Percentiles rank a stretch among this genome's conserved stretches.
These are phyloP conservation scores for Apiotrichum veenhuisii DNA, from an alignment of 1,284 basidiomycete genomes.

Conservation along the genomic window DNA sequence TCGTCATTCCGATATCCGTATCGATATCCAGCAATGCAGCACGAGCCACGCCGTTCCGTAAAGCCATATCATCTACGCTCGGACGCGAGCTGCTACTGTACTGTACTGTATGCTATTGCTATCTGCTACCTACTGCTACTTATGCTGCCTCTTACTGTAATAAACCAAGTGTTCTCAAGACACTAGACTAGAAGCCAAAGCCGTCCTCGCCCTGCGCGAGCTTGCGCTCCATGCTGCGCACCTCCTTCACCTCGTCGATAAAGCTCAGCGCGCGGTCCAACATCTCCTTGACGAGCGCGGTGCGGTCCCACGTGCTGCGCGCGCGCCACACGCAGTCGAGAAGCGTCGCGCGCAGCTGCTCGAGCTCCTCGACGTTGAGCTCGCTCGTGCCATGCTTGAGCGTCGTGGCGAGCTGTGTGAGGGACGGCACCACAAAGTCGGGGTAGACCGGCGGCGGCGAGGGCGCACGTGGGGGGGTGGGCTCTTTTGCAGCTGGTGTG, in stretches of 20 bases:
- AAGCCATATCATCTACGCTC: not conserved
- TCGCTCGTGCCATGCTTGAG: constrained; percentile 51
- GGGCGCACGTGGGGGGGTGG: not conserved
- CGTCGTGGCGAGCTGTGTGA: constrained; percentile 22
- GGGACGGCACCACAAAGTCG: constrained; percentile 34
- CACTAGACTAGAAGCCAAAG: not conserved
- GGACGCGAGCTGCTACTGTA: too few species aligned
- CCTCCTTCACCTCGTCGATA: constrained; percentile 23
- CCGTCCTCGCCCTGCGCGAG: not conserved
- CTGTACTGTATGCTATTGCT: not conserved
- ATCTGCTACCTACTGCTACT: not conserved
- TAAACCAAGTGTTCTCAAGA: too few species aligned
- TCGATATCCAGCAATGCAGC: too few species aligned
- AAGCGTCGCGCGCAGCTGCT: constrained; percentile 82
- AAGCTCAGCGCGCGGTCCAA: constrained; percentile 19
- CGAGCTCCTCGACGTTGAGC: constrained; percentile 81
- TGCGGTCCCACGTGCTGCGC: constrained; percentile 77
- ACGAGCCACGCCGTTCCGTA: too few species aligned
- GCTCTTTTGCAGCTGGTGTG: not conserved
- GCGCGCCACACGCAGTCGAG: constrained; percentile 76
- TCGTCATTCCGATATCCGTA: too few species aligned
- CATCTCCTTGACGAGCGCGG: constrained; percentile 61
- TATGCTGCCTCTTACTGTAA: too few species aligned
- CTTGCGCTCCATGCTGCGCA: constrained; percentile 8
- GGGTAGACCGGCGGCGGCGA: constrained; percentile 30